A percentile compares a stretch with the other conserved stretches of the same genome.
phyloP scores from a whole-genome alignment of 139 green algal genomes.

The Yamagishiella unicocca region DNA sequence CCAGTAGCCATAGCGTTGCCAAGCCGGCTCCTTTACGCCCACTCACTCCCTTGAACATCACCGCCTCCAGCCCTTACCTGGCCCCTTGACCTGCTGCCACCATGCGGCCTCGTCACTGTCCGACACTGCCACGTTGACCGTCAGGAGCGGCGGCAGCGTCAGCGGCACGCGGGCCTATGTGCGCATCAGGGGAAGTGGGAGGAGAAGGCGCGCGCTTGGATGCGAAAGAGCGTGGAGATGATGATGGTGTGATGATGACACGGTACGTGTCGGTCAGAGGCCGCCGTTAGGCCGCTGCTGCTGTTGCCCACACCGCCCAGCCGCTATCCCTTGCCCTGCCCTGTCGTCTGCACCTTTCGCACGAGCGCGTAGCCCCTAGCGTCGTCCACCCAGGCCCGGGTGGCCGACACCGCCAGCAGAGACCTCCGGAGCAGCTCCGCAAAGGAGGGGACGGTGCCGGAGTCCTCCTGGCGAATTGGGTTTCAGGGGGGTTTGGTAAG shows the following conservation, averaged over 20 bases:
- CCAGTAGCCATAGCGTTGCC: no score
- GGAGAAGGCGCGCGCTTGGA: no score
- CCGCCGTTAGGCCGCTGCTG: no score
- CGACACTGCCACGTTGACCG: slow-evolving; percentile 72
- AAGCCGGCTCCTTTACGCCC: no score
- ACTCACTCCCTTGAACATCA: no score
- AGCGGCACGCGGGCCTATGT: slow-evolving; percentile 25
- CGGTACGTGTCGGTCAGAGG: no score
- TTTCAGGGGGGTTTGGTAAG: no score
- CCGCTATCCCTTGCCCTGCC: not conserved
- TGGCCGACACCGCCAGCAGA: slow-evolving; percentile 65
- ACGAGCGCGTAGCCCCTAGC: slow-evolving; percentile 80
- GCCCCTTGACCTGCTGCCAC: slow-evolving; percentile 35
- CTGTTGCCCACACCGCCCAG: no score
- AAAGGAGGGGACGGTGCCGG: slow-evolving; percentile 63
- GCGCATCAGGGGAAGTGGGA: no score
- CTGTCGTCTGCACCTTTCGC: slow-evolving; percentile 55
- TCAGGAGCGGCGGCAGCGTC: slow-evolving; percentile 70
- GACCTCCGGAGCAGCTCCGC: slow-evolving; percentile 70
- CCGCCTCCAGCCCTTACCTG: not conserved
- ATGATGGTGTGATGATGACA: not conserved
- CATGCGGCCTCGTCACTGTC: slow-evolving; percentile 67
- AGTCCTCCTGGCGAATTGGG: not conserved
- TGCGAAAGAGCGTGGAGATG: not conserved
- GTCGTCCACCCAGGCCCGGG: slow-evolving; percentile 91